Evolutionary conservation across 257 asterid genomes (phyloP).

Genomic region (Penstemon davidsonii): DNA sequence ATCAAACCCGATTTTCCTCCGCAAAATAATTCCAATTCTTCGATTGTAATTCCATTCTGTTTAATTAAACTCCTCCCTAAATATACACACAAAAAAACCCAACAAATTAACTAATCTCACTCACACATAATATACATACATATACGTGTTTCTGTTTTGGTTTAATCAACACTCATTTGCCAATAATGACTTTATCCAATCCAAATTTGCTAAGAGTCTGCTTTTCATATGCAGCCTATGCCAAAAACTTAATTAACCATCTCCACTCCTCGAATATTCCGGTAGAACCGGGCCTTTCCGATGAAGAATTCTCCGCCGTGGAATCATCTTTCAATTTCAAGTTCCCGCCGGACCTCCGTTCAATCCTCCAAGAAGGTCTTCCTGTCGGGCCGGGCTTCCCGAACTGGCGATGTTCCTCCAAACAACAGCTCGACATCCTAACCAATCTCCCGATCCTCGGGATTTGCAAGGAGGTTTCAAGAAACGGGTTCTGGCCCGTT

Average conservation of each 20-base stretch:
- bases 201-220: conserved; percentile 58
- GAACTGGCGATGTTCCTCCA: conserved; percentile 85
- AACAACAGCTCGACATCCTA: conserved; percentile 57
- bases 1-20: conserved; percentile 34
- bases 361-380: conserved; percentile 82
- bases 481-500: conserved; percentile 51
- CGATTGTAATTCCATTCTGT: conserved; percentile 5
- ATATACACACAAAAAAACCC: conserved; percentile 10
- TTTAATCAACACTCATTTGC: background rate
- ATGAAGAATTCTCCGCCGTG: conserved; percentile 53
- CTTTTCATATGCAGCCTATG: conserved; percentile 88
- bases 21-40: conserved; percentile 13
- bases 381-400: conserved; percentile 83
- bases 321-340: conserved; percentile 50
- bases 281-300: conserved; percentile 70
- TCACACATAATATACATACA: background rate
- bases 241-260: conserved; percentile 59
- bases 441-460: conserved; percentile 50
- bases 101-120: background rate
- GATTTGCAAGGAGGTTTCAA: conserved; percentile 52
- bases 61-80: conserved; percentile 27
- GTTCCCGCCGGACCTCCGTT: conserved; percentile 88
- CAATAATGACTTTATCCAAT: conserved; percentile 33
- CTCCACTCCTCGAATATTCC: conserved; percentile 56
- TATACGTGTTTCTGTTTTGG: background rate